Evolutionary conservation across 306 rosid species (phyloP).

Genomic region (Calophaca sinica): DNA sequence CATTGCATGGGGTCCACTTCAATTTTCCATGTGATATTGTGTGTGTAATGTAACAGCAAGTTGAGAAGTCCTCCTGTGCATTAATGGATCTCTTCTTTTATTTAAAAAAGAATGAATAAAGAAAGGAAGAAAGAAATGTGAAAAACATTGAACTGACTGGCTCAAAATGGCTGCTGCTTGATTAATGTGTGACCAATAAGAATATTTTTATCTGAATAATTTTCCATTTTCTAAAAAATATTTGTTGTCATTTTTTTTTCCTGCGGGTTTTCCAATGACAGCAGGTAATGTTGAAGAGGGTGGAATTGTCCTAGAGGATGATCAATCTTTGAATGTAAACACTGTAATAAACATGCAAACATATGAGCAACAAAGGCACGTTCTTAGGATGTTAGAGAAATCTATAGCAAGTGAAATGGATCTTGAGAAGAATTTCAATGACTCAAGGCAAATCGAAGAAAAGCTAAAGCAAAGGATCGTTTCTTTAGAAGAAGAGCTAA

Average conservation of each 20-base stretch:
- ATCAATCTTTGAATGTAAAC: slow-evolving; percentile 43
- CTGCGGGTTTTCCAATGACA: slow-evolving; percentile 34
- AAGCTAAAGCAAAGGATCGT: slow-evolving; percentile 56
- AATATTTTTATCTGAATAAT: slow-evolving; percentile 21
- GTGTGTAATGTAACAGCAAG: slow-evolving; percentile 27
- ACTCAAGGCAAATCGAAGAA: slow-evolving; percentile 65
- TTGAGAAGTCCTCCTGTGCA: slow-evolving; percentile 21
- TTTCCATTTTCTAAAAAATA: slow-evolving; percentile 31
- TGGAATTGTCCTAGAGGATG: slow-evolving; percentile 51
- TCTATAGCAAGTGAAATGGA: slow-evolving; percentile 83
- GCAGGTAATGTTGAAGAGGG: slow-evolving; percentile 62
- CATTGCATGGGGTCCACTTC: slow-evolving; percentile 45
- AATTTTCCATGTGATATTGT: slow-evolving; percentile 33
- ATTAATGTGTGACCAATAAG: slow-evolving; percentile 39
- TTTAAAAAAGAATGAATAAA: not conserved
- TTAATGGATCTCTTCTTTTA: slow-evolving; percentile 19
- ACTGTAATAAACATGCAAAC: slow-evolving; percentile 66
- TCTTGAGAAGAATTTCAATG: slow-evolving; percentile 74
- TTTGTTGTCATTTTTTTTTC: slow-evolving; percentile 4
- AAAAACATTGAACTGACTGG: slow-evolving; percentile 36
- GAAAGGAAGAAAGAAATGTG: slow-evolving; percentile 16
- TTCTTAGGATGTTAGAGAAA: slow-evolving; percentile 86
- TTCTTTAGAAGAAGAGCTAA: slow-evolving; percentile 64
- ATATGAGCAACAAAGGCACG: slow-evolving; percentile 67
- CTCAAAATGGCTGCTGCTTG: slow-evolving; percentile 39